Base-by-base conservation (phyloP, 352 stramenopile genomes). In the Globisporangium parvum region DNA sequence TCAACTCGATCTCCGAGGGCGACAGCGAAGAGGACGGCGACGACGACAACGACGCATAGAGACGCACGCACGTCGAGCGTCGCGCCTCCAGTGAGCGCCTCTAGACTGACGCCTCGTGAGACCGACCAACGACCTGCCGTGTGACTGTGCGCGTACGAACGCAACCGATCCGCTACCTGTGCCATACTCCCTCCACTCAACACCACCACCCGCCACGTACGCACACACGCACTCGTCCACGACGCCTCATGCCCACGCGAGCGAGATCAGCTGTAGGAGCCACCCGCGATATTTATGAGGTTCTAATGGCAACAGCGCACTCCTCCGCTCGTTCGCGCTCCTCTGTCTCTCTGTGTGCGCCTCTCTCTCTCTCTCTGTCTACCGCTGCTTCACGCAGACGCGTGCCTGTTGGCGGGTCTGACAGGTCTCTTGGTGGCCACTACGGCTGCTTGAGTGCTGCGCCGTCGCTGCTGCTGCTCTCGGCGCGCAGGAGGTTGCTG, bases 1-100 rank as follows among this genome's bases (percentile, higher is more conserved):
- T 92, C 49, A 86, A 85, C 73, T 78, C 80, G 52, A 90, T 93
- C 63, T 70, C 63, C 39, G 78, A 91, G 56, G 80, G 87, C 57
- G 63, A 70, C 26, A 71, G 88, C 65, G 66, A 82, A 51, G 70
- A 82, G 48, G 71, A 83, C 21, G 59, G 75, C 23, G 59, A 58
- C 51, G 44, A 58, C 51, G 44, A 63, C 8, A 49, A 67, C 51
- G 44, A 63, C 8, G 54, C 63, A 23, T 54, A 60, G 37, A 55
- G 12, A 6, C 39, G 2, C 28, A 6, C 37, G 18, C 24, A n/a
- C n/a, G n/a, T n/a, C n/a, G n/a, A 2, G 12, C 14, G 21, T 55
- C 20, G 18, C 26, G 42, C 14, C 41, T 26, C 24, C 18, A 57
- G 17, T 60, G 26, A 35, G n/a, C n/a, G n/a, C n/a, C 44, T 46